Evolutionary conservation across 495 filamentous ascomycete genomes (phyloP), one percentile per base, ranked within the genome.

Genomic region (Gamarada debralockiae): DNA sequence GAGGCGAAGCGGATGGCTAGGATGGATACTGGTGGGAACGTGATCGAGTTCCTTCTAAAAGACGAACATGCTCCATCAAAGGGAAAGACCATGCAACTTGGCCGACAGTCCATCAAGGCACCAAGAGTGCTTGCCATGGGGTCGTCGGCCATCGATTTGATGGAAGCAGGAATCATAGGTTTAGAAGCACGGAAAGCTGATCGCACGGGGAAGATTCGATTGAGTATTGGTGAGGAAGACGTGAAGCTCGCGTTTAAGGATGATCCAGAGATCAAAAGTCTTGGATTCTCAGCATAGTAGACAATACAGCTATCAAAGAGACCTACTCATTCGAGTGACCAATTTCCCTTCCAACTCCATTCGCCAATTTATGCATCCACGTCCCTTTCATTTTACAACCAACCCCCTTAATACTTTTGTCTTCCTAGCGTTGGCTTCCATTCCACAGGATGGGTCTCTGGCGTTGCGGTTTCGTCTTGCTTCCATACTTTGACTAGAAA

Each of bases 401-500:
- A 20, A 48, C n/a, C 22, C 33, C 24, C 10, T 57, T 38, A 65
- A 48, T 57, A 88, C 70, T 84, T 87, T 65, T 81, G 76, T 59
- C 86, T 67, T 18, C 86, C 85, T 25, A 97, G 68, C 1, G 81
- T 89, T 23, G 93, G 95, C 60, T 87, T 89, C 93, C 95, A 99
- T 23, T 92, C 87, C 39, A 99, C 70, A 6, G 93, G 93, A 70
- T 97, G 89, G 22, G 85, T 87, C 66, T 97, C 89, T 27, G 87
- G 84, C 1, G 95, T 97, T 18, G 93, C 93, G 20, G 85, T 77
- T 14, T 92, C 87, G 67, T 97, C 93, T 48, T 79, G 83, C 61
- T 89, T 93, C 93, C 93, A 99, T 51, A 99, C 76, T 79, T 99
- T 97, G 68, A 99, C 78, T 81, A 33, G 72, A 17, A 33, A 17